Percentiles rank a stretch among this genome's conserved stretches.
These are phyloP conservation scores for Fusarium piperis DNA, from an alignment of 2,329 filamentous ascomycete genomes.

Conservation along the genomic window DNA sequence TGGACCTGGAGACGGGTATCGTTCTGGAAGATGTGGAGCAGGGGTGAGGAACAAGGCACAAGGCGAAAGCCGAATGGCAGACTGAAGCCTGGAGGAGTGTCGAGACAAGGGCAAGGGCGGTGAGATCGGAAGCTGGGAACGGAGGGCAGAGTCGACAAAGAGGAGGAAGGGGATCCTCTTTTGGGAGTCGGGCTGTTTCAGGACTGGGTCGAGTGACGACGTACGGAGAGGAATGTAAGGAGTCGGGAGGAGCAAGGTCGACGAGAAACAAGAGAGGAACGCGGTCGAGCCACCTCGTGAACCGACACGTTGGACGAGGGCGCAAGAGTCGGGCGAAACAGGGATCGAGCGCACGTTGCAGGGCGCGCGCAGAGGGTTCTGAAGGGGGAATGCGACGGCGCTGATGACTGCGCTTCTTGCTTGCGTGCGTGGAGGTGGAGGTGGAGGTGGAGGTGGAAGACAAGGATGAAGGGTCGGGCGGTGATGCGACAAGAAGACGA, in stretches of 20 bases:
- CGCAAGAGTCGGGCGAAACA: constrained; percentile 41
- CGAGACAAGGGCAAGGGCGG: constrained; percentile 33
- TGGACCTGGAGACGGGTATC: constrained; percentile 39
- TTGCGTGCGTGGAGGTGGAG: background rate
- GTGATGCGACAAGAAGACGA: background rate
- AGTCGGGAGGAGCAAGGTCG: constrained; percentile 6
- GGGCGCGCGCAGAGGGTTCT: constrained; percentile 17
- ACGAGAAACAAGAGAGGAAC: constrained; percentile 27
- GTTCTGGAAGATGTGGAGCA: constrained; percentile 49
- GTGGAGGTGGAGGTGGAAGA: background rate
- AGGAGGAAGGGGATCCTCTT: constrained; percentile 32
- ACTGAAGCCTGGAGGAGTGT: constrained; percentile 16
- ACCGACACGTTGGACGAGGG: constrained; percentile 28
- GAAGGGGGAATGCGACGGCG: background rate
- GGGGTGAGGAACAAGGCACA: constrained; percentile 37
- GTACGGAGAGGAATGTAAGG: constrained; percentile 15
- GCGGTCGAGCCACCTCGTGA: constrained; percentile 36
- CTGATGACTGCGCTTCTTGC: background rate
- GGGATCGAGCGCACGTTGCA: constrained; percentile 34
- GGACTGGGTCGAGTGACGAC: constrained; percentile 18
- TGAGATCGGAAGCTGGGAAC: constrained; percentile 39
- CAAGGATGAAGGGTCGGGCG: constrained; percentile 2
- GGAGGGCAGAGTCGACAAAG: constrained; percentile 30
- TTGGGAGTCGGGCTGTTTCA: constrained; percentile 40
- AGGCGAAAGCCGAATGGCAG: constrained; percentile 38